Base-by-base conservation (phyloP, 495 filamentous ascomycete genomes). In the Oidiodendron maius region DNA sequence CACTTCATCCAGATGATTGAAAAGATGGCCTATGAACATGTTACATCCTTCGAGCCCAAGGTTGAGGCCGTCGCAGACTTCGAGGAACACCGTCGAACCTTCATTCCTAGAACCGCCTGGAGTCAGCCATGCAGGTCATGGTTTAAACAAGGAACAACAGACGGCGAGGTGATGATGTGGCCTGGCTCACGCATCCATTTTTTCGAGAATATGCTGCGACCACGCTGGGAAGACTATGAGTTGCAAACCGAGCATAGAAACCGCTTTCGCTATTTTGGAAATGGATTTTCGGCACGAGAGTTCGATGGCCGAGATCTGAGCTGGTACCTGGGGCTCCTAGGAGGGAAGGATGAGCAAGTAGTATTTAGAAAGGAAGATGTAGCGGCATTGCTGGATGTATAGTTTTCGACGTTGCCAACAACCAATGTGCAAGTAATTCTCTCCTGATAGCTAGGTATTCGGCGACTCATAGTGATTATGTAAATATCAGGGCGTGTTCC, bases 141-240 rank as follows among this genome's bases (percentile, higher is more conserved):
- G 74, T 73, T 72, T 46, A 77, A 76, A 53, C 62, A 65, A 10
- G 64, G 63, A 17, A 56, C 40, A 13, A 54, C 63, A 1, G 61
- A 69, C 35, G 71, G 71, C 3, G 60, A 64, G 9, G 64, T 74
- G n/a, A n/a, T n/a, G n/a, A n/a, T n/a, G n/a, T 75, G 69, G 53
- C 64, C 69, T 1, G 74, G 73, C 1, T 70, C 61, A 21, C 59
- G 62, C 4, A 56, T 73, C 9, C 71, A 76, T 49, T 81, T 72
- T 55, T 70, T 77, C 41, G 72, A 82, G 40, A 64, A 69, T 3
- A 42, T 80, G 30, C 61, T 66, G 34, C 55, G 66, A 30, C 62
- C 70, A 2, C 64, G 75, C 1, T 61, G 55, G 25, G 75, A 81
- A 41, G 76, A 80, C 52, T 81, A 66, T 55, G 60, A 75, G 2